A percentile compares a stretch with the other conserved stretches of the same genome.
Conservation (phyloP, 805 yeast species). For the Cephaloascus fragrans region DNA sequence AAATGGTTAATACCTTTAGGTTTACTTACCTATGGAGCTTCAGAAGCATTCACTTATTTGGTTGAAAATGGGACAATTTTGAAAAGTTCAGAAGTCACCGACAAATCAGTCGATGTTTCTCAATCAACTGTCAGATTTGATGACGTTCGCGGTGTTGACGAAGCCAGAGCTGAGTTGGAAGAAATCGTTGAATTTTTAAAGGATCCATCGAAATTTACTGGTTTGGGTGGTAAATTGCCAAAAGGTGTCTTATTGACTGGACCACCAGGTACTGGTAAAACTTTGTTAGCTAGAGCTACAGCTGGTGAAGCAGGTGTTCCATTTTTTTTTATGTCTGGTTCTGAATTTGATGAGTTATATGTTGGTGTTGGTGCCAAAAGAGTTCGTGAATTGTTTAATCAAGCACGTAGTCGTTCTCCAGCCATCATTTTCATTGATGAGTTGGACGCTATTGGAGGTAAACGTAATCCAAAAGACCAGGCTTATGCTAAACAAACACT, state of each 20-base stretch:
- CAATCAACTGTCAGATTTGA: conserved; percentile 80
- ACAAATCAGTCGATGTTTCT: conserved; percentile 74
- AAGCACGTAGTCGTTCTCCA: conserved; percentile 92
- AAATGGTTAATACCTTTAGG: conserved; percentile 83
- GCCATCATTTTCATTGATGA: conserved; percentile 97
- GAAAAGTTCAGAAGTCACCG: conserved; percentile 62
- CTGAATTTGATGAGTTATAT: conserved; percentile 95
- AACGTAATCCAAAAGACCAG: conserved; percentile 94
- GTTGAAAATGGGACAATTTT: conserved; percentile 78
- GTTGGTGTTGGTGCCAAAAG: conserved; percentile 99
- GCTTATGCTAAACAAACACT: conserved; percentile 97
- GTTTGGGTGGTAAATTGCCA: conserved; percentile 94
- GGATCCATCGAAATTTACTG: conserved; percentile 94
- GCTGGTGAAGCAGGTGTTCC: conserved; percentile 99
- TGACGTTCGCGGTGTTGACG: conserved; percentile 97
- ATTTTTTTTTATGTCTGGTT: conserved; percentile 96
- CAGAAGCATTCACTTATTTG: conserved; percentile 66
- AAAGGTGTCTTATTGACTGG: conserved; percentile 96
- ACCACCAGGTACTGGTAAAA: conserved; percentile 99
- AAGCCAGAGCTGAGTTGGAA: conserved; percentile 93
- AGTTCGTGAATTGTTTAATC: conserved; percentile 85
- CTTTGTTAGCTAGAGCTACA: conserved; percentile 91
- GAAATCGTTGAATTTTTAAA: conserved; percentile 96
- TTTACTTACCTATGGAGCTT: conserved; percentile 69
- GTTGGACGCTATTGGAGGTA: conserved; percentile 97